Base-by-base conservation (phyloP, 495 filamentous ascomycete genomes). In the Neurospora tetrasperma region DNA sequence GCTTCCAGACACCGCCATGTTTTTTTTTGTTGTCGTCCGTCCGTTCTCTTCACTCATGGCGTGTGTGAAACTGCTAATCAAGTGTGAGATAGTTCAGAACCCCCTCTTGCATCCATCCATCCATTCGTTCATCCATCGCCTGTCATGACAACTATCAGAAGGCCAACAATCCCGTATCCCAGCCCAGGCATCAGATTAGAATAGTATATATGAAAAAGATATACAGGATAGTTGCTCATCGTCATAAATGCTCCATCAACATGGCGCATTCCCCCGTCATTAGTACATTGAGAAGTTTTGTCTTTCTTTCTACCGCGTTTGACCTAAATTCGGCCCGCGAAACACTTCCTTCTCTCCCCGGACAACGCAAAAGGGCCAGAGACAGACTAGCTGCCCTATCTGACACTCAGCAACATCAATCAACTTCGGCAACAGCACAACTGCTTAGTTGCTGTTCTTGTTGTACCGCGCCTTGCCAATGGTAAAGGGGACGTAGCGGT, bases 401-500 rank as follows among this genome's bases (percentile, higher is more conserved):
- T 66, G 27, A 35, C 54, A 66, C 14, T 14, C 1, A 66, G 14
- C 54, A 35, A 35, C 54, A 66, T 18, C 54, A 18, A 7, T 66
- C 14, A 31, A 35, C 54, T 38, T 66, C 27, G 27, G 54, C 54
- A 66, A 66, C 27, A 66, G 6, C 54, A 66, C 0, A 27, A 14
- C 20, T n/a, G 40, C 73, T 76, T 74, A 84, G 31, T 78, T 79
- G 78, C 85, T 87, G 78, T 80, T 84, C 82, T 87, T 88, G 73
- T 82, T 86, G 83, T 97, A 98, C 73, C 89, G 88, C 39, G 92
- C 87, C 89, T 98, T 98, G 80, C 94, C 94, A 75, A 97, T 90
- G 20, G 93, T 90, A 86, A 98, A 98, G 48, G 94, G 94, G 40
- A 98, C 94, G 80, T 98, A 99, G 83, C 96, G 93, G 85, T 99